These are phyloP conservation scores for Monosporascus sp. DNA, from an alignment of 2,329 filamentous ascomycete species.

Conservation along the genomic window DNA sequence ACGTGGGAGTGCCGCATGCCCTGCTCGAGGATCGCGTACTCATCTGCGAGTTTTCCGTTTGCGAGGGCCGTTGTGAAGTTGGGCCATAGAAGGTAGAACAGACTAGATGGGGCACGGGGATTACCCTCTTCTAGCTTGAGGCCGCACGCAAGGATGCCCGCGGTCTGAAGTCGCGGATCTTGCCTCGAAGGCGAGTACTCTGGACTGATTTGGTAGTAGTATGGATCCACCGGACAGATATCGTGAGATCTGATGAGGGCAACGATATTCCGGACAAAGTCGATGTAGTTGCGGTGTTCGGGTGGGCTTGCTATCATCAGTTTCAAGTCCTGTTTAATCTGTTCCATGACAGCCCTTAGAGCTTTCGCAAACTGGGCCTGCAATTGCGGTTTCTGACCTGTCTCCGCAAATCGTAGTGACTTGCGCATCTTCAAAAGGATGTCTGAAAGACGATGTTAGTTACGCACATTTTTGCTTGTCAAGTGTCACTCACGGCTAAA, in stretches of 20 bases:
- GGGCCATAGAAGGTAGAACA: constrained; percentile 53
- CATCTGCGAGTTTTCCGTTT: constrained; percentile 41
- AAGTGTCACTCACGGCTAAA: constrained; percentile 37
- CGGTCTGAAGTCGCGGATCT: constrained; percentile 52
- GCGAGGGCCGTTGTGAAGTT: constrained; percentile 51
- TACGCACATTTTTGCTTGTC: not conserved
- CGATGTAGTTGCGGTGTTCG: constrained; percentile 42
- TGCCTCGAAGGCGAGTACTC: constrained; percentile 51
- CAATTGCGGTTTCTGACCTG: constrained; percentile 29
- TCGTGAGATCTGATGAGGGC: constrained; percentile 50
- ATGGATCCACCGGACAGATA: constrained; percentile 48
- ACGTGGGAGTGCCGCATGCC: constrained; percentile 44
- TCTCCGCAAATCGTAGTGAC: constrained; percentile 34
- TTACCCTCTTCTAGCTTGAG: constrained; percentile 49
- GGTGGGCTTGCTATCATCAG: constrained; percentile 26
- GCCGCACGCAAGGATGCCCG: constrained; percentile 50
- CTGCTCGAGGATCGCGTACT: constrained; percentile 38
- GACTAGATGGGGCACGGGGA: constrained; percentile 36
- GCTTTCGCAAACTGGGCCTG: constrained; percentile 36
- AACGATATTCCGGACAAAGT: constrained; percentile 47
- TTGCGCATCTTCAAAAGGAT: constrained; percentile 46
- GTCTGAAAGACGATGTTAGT: constrained; percentile 17
- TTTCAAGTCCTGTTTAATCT: constrained; percentile 46
- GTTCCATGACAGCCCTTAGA: constrained; percentile 45
- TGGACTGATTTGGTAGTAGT: constrained; percentile 50